Evolutionary conservation across 106 monocot species (phyloP).

Genomic region (Acanthochlamys bracteata): DNA sequence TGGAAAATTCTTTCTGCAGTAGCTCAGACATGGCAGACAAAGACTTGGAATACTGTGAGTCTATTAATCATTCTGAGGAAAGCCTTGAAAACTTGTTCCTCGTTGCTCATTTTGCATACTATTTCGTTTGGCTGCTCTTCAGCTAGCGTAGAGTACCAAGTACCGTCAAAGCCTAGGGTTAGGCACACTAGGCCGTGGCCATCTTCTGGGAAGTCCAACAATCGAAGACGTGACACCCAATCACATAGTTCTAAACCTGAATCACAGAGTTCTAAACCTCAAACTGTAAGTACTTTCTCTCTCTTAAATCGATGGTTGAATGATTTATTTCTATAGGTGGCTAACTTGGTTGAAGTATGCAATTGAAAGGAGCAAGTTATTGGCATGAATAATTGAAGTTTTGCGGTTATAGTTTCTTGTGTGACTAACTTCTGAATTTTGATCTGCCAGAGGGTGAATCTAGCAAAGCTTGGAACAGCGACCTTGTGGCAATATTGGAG

Average conservation of each 20-base stretch:
- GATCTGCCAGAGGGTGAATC: conserved; percentile 44
- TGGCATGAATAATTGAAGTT: too few relatives aligned
- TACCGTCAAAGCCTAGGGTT: conserved; percentile 62
- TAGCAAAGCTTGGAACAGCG: conserved; percentile 62
- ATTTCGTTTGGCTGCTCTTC: conserved; percentile 6
- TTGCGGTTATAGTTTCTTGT: background rate
- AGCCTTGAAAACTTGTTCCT: too few relatives aligned
- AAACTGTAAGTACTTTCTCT: conserved; percentile 28
- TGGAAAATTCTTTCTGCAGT: conserved; percentile 29
- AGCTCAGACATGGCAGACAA: conserved; percentile 29
- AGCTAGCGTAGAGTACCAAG: conserved; percentile 68
- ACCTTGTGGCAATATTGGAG: conserved; percentile 83
- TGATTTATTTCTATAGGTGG: too few relatives aligned
- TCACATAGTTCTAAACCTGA: conserved; percentile 27
- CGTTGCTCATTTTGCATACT: background rate
- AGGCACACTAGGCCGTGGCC: conserved; percentile 66
- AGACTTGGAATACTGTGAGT: conserved; percentile 1
- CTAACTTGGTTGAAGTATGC: too few relatives aligned
- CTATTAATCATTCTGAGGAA: background rate
- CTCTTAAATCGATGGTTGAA: too few relatives aligned
- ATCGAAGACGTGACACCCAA: conserved; percentile 31
- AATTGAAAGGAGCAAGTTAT: too few relatives aligned
- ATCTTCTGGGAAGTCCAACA: conserved; percentile 40
- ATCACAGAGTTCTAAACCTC: conserved; percentile 35
- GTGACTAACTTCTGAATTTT: background rate